Base-by-base conservation (phyloP, 148 eudicot species). In the Silene uniflora region DNA sequence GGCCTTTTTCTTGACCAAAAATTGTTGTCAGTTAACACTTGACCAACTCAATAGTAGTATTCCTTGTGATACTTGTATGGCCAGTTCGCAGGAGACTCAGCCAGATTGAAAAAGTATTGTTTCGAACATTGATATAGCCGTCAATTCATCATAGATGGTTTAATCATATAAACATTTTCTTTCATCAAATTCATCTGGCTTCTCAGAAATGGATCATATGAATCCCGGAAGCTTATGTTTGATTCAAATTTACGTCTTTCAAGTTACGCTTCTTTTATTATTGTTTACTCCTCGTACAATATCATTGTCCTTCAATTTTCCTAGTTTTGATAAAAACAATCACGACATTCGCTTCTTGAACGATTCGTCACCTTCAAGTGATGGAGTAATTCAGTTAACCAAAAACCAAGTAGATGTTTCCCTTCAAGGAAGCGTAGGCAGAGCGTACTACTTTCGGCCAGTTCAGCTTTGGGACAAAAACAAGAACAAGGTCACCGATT, bases 401-500 rank as follows among this genome's bases (percentile, higher is more conserved):
- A 77, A 42, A 25, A 86, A 84, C 32, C 78, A 79, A 56, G 62
- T 47, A 17, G 83, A 75, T 42, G 10, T 19, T 19, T 14, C 35
- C 4, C 78, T 77, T 17, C 42, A 13, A 11, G 29, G 49, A 16
- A 84, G 87, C 46, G 76, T 71, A 2, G 87, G 87, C 24, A 69
- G 85, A 55, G 89, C 82, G 27, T 71, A 67, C 10, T 86, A 78
- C 62, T 62, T 77, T 29, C 25, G 19, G 11, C 72, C 75, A 3
- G 54, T 87, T 0, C 81, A 21, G 7, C 72, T 87, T 2, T 87
- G 86, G 84, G 82, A 84, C 62, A 54, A 77, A n/a, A 39, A 3
- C 0, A 60, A 83, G 0, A 17, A 67, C 14, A 65, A 69, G 18
- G 14, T 77, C 5, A 63, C 87, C 3, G 81, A 87, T 62, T 87